Base-by-base conservation (phyloP, 2,329 filamentous ascomycete genomes). In the Ceratocystis variospora region DNA sequence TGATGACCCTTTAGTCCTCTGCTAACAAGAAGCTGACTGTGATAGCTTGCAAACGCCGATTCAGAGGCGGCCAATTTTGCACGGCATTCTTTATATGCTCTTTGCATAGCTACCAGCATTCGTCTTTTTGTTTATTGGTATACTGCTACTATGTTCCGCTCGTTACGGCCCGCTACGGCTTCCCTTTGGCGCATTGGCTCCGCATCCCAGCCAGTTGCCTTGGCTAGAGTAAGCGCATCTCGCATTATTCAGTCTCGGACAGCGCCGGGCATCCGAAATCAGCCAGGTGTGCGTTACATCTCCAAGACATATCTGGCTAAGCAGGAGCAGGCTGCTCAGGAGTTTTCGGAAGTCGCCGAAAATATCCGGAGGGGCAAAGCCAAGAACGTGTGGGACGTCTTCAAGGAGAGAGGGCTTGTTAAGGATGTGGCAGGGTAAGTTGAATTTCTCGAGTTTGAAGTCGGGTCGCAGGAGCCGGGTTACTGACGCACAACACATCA, bases 341-440 rank as follows among this genome's bases (percentile, higher is more conserved):
- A 76, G 22, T 87, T 85, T 84, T 70, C 76, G 17, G 69, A 74
- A 59, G 74, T 75, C 63, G 81, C 82, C 2, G 67, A 75, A 45
- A 71, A 73, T 67, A 84, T 87, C 57, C 59, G 76, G 63, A 73
- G 74, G 0, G 84, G 85, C 57, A 75, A 81, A 70, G 66, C 74
- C 61, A 76, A 76, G 57, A 77, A 83, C 69, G 79, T 87, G 64
- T 84, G 88, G 76, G 81, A 83, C 64, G 71, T 87, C 19, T 78
- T 94, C 12, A 83, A 89, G 70, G 85, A 88, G 74, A 80, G 89
- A 71, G 89, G 88, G 55, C 85, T 83, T 69, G 78, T 93, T 68
- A 89, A 92, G 71, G 84, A 89, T 69, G 79, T 88, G 44, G 87
- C 88, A 70, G 89, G 87, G 87, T 90, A 78, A 70, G 81, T 73